These are phyloP conservation scores for Venturia carpophila DNA, from an alignment of 2,329 filamentous ascomycete genomes.

Conservation along the genomic window DNA sequence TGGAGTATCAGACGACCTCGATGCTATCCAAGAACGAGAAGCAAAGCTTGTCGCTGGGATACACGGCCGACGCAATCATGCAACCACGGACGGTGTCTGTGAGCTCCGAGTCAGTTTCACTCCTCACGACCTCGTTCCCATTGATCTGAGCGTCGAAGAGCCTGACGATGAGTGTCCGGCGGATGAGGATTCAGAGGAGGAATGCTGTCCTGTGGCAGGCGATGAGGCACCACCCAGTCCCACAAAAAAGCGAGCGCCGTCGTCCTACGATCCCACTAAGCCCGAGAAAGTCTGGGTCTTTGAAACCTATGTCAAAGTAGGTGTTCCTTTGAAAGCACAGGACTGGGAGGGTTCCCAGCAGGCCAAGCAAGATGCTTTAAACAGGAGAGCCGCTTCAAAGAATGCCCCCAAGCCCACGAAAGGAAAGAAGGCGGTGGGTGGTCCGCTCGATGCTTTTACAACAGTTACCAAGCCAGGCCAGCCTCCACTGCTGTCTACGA, in stretches of 20 bases:
- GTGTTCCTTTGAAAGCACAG: constrained; percentile 56
- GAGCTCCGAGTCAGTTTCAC: constrained; percentile 74
- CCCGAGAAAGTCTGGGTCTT: constrained; percentile 63
- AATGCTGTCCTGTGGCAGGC: constrained; percentile 27
- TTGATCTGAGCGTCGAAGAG: constrained; percentile 67
- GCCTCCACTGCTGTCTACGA: neutral
- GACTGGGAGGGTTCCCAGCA: constrained; percentile 51
- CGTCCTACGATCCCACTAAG: constrained; percentile 56
- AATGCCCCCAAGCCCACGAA: constrained; percentile 23
- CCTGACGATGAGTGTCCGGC: constrained; percentile 57
- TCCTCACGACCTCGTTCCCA: constrained; percentile 66
- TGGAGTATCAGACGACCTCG: constrained; percentile 26
- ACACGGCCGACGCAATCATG: constrained; percentile 59
- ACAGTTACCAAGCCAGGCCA: constrained; percentile 31
- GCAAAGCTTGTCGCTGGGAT: constrained; percentile 55
- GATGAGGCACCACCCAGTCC: constrained; percentile 30
- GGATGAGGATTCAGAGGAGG: constrained; percentile 30
- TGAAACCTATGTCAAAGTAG: constrained; percentile 54
- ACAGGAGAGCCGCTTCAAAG: neutral
- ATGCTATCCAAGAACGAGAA: constrained; percentile 40
- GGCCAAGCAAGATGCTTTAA: constrained; percentile 20
- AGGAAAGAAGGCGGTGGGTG: constrained; percentile 22
- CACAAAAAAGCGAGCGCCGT: constrained; percentile 38
- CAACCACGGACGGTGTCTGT: constrained; percentile 63
- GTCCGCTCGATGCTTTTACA: constrained; percentile 26